Base-by-base conservation (phyloP, 1,284 basidiomycete genomes). In the Ceratobasidium sp. region DNA sequence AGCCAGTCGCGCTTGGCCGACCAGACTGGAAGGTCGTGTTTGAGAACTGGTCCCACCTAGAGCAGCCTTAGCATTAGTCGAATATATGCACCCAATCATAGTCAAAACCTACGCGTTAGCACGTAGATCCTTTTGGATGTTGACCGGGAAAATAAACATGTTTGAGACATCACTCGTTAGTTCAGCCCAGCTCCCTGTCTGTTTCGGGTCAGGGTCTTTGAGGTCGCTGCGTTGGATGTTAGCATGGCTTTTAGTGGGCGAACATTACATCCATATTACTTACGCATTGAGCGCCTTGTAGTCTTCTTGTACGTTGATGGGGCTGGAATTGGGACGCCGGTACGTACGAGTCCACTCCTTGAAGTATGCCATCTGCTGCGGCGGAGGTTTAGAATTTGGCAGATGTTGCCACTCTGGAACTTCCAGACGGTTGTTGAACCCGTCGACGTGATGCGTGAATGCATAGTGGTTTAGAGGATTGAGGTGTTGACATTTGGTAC, bases 41-140 rank as follows among this genome's bases (percentile, higher is more conserved):
- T 10, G 73, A 60, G n/a, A 61, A 71, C 18, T 74, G 58, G 36
- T 74, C 73, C 73, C 73, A 74, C 16, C 72, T 73, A 52, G 34
- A 36, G 18, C 4, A n/a, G n/a, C n/a, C 23, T 50, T 21, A 23
- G 18, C 26, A 6, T 6, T 4, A 32, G 16, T 4, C 3, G 4
- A 1, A 58, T 14, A 18, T 4, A 9, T 6, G 34, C 36, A 39
- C 14, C n/a, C n/a, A 14, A 39, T 39, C 14, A 4, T 39, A 5
- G 8, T 10, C n/a, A 39, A 21, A 16, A 36, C 58, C 21, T 18
- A 60, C 57, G 52, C 65, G 62, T 43, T 60, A 21, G 61, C 34
- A 48, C 39, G 36, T 36, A 71, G 21, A 26, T 62, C 45, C 8
- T 45, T 2, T n/a, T 46, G 45, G 28, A 46, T 21, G 58, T 55